Conservation (phyloP, 2,329 filamentous ascomycete species). For the Hypoxylon sp. region DNA sequence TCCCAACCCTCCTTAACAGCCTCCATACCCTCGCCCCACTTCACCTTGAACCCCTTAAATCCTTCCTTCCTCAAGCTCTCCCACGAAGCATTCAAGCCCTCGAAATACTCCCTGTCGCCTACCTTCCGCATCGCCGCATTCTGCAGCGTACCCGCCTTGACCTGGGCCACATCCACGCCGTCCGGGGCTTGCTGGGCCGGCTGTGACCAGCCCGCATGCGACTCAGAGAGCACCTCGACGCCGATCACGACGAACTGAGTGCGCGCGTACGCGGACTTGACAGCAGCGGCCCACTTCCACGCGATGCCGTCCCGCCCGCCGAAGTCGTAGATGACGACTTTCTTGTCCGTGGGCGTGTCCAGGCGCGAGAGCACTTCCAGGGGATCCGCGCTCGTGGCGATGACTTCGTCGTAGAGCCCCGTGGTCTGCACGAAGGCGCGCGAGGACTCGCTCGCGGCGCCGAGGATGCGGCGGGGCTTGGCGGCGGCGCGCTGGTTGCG, state of each 20-base stretch:
- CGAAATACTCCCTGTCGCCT: constrained; percentile 49
- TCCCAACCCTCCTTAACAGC: constrained; percentile 51
- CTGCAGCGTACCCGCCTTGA: constrained; percentile 48
- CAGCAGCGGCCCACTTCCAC: constrained; percentile 42
- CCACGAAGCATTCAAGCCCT: constrained; percentile 43
- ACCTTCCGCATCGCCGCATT: constrained; percentile 43
- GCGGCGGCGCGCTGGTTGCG: constrained; percentile 12
- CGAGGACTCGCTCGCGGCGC: constrained; percentile 49
- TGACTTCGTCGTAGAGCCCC: constrained; percentile 47
- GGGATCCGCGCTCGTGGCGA: constrained; percentile 43
- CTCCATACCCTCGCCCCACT: constrained; percentile 52
- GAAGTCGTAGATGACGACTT: constrained; percentile 52
- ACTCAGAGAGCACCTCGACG: constrained; percentile 41
- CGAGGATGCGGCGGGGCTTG: constrained; percentile 45
- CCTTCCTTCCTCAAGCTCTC: constrained; percentile 39
- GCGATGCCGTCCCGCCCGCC: constrained; percentile 49
- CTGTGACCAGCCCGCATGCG: background rate
- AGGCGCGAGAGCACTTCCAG: constrained; percentile 22
- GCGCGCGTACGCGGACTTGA: constrained; percentile 22
- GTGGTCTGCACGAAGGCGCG: constrained; percentile 48
- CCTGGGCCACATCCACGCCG: constrained; percentile 26
- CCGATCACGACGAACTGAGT: constrained; percentile 46
- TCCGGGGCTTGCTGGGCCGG: constrained; percentile 18
- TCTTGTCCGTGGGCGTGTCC: constrained; percentile 13
- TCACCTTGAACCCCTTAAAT: constrained; percentile 45